A percentile compares a stretch with the other conserved stretches of the same genome.
Conservation (phyloP, 495 filamentous ascomycete species). For the Penicillium steckii region DNA sequence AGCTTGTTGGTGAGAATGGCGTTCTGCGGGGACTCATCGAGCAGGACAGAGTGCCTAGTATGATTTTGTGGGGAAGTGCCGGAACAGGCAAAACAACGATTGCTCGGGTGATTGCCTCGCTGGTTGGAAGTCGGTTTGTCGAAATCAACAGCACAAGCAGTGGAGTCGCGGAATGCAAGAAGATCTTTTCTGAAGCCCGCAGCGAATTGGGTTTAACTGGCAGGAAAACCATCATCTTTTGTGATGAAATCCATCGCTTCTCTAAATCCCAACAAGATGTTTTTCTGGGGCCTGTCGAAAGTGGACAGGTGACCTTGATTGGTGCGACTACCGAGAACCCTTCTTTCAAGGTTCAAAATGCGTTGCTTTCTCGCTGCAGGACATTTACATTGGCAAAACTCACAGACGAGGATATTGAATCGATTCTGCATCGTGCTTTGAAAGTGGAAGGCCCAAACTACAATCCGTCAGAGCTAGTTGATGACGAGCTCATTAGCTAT, state of each 20-base stretch:
- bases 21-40: conserved; percentile 90
- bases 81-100: conserved; percentile 98
- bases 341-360: conserved; percentile 88
- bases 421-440: conserved; percentile 74
- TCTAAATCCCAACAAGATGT: conserved; percentile 93
- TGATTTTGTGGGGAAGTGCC: conserved; percentile 92
- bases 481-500: conserved; percentile 74
- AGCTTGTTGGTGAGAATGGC: conserved; percentile 80
- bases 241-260: conserved; percentile 96
- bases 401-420: conserved; percentile 63
- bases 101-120: conserved; percentile 84
- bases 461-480: conserved; percentile 60
- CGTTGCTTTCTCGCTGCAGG: conserved; percentile 83
- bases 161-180: conserved; percentile 93
- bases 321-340: conserved; percentile 98
- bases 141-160: conserved; percentile 94
- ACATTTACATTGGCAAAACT: conserved; percentile 83
- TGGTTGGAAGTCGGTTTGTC: conserved; percentile 79
- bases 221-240: conserved; percentile 93
- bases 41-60: conserved; percentile 80
- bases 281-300: conserved; percentile 89
- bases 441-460: conserved; percentile 56
- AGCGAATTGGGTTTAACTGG: conserved; percentile 81
- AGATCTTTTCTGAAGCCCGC: conserved; percentile 82
- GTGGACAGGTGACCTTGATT: conserved; percentile 86